A percentile compares a stretch with the other conserved stretches of the same genome.
phyloP scores from a whole-genome alignment of 192 early-diverging fungal genomes.

The Gamsiella multidivaricata region DNA sequence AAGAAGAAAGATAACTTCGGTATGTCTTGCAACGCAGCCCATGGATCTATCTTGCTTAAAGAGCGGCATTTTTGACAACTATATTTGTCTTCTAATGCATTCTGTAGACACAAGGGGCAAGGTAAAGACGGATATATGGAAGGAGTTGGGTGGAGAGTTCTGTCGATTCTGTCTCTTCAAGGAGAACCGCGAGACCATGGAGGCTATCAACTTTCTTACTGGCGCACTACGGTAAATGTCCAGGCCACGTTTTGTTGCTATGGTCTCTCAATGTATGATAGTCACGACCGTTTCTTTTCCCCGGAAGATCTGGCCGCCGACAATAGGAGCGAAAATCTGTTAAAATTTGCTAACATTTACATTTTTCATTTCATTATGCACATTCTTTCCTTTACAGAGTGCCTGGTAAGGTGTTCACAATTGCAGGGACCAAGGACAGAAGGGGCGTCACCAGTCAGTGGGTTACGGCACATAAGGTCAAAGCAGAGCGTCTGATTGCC shows the following conservation, averaged over 20 bases:
- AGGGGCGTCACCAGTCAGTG: conserved; percentile 90
- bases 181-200: conserved; percentile 94
- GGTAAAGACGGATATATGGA: conserved; percentile 56
- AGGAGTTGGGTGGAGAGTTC: conserved; percentile 76
- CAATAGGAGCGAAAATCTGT: neutral
- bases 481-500: conserved; percentile 63
- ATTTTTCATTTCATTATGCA: neutral
- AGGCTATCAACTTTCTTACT: conserved; percentile 73
- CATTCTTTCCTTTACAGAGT: conserved; percentile 43
- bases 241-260: no score
- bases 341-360: neutral
- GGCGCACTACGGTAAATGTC: conserved; percentile 51
- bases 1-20: conserved; percentile 51
- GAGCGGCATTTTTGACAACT: neutral
- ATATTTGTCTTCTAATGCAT: neutral
- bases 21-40: conserved; percentile 1
- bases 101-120: conserved; percentile 39
- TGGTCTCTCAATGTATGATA: no score
- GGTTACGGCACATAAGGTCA: conserved; percentile 75
- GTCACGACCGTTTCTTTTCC: no score
- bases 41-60: no score
- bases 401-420: conserved; percentile 70
- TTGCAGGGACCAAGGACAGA: conserved; percentile 96
- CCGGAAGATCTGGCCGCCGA: no score
- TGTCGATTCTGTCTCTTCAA: conserved; percentile 91